These are phyloP conservation scores for Chrysosphaeria jannelii DNA, from an alignment of 2,329 filamentous ascomycete genomes.

Conservation along the genomic window DNA sequence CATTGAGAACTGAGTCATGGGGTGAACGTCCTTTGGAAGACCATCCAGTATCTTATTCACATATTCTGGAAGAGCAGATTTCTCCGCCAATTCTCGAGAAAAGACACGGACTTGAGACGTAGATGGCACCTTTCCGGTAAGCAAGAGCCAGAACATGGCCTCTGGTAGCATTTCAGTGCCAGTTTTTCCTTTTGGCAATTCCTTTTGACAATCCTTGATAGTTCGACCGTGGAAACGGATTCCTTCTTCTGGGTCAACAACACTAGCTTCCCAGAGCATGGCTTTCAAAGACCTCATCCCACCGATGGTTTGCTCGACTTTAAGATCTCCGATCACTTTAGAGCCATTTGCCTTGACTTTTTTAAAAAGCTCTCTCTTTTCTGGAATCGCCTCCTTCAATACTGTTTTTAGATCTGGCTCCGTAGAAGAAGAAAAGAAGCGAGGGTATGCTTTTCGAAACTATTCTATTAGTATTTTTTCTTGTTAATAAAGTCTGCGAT, in stretches of 20 bases:
- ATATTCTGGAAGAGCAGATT: constrained; percentile 55
- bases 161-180: constrained; percentile 96
- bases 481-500: too few relatives aligned
- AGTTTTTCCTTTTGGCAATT: constrained; percentile 71
- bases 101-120: constrained; percentile 53
- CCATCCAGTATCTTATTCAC: constrained; percentile 67
- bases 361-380: constrained; percentile 77
- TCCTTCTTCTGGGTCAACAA: constrained; percentile 84
- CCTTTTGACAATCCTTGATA: constrained; percentile 90
- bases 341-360: constrained; percentile 65
- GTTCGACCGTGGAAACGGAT: constrained; percentile 95
- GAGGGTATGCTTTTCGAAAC: constrained; percentile 4
- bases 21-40: constrained; percentile 74
- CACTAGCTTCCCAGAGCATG: constrained; percentile 97
- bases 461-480: background rate
- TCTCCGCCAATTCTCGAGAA: constrained; percentile 62
- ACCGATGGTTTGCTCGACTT: constrained; percentile 76
- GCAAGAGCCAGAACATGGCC: constrained; percentile 96
- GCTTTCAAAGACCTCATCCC: constrained; percentile 94
- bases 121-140: constrained; percentile 76
- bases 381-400: constrained; percentile 58
- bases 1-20: constrained; percentile 94
- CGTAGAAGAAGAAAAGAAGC: constrained; percentile 39
- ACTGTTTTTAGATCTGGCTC: constrained; percentile 79
- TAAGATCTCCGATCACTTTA: constrained; percentile 72